Evolutionary conservation across 2,329 filamentous ascomycete genomes (phyloP), one percentile per base, ranked within the genome.

Genomic region (Colletotrichum zoysiae): DNA sequence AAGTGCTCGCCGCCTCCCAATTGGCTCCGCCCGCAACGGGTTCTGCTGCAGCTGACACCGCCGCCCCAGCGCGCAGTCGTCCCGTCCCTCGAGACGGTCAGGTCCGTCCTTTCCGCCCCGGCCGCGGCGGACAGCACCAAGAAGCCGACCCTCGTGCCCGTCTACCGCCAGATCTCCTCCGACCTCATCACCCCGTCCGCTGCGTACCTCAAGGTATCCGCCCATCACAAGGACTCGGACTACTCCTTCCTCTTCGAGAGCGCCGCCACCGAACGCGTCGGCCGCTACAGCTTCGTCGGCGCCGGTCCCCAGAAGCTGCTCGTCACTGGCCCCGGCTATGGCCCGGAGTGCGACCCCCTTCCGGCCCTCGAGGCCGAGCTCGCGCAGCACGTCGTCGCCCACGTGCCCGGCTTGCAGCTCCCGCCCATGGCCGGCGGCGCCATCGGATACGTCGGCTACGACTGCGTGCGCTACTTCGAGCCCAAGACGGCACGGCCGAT

Each of bases 401-500:
- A 93, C 51, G 90, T 99, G 4, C 95, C 96, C 0, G 93, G 91
- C 1, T 84, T 98, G 78, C 89, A 89, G 77, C 87, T 99, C 48
- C 96, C 96, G 63, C 93, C 94, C 35, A 85, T 99, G 83, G 94
- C 93, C 0, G 96, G 95, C 51, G 96, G 96, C 61, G 96, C 95
- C 16, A 94, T 99, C 77, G 96, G 96, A 71, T 99, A 98, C 81
- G 94, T 98, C 7, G 95, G 95, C 65, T 99, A 99, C 79, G 96
- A 99, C 81, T 99, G 96, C 81, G 94, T 99, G 77, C 91, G 92
- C 79, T 98, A 98, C 83, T 99, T 99, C 77, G 96, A 99, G 86
- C 96, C 96, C 73, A 97, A 95, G 87, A 98, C 96, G n/a, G 91
- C 91, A 35, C 89, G 95, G 61, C 90, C 94, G 3, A 90, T 98